Base-by-base conservation (phyloP, 2,329 filamentous ascomycete genomes). In the Trichoderma arundinaceum region DNA sequence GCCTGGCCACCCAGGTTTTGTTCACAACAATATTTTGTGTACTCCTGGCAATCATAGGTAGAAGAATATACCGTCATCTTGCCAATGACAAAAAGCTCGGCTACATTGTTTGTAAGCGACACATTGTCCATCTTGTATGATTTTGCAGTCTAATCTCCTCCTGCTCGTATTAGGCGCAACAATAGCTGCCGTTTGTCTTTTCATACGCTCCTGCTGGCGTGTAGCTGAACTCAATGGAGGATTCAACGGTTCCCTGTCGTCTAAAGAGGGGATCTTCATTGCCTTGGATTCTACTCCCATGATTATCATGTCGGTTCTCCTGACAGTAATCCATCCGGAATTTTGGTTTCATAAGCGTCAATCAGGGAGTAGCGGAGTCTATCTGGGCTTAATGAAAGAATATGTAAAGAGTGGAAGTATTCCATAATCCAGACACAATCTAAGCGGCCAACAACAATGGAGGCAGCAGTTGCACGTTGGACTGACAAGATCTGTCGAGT, bases 131-230 rank as follows among this genome's bases (percentile, higher is more conserved):
- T 12, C 8, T 6, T 7, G 13, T 28, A 4, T 4, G 7, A 6
- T 38, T 3, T 4, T 13, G 2, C 2, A 4, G 41, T n/a, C 33
- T 41, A 51, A 60, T 28, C 10, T 15, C n/a, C 10, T 6, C 41
- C 4, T 39, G 15, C 1, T 41, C 6, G 5, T 7, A 7, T 5
- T 22, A 60, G 57, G 57, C 15, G 46, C 35, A 19, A 46, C 43
- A 15, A n/a, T 35, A 41, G 33, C 57, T 32, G 57, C 57, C 10
- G 46, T 51, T 17, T 60, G 57, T 51, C 57, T 60, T 9, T 51
- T 60, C 12, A 51, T 60, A 17, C 57, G 57, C 4, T 60, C 57
- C 8, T 60, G 57, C 3, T 60, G 57, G 57, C 57, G 57, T n/a
- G 57, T 60, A 1, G 57, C 46, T 5, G 57, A 60, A 19, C 19